Evolutionary conservation across 1,139 yeast species (phyloP), one percentile per base, ranked within the genome.

Genomic region (Lodderomyces parapsilosis): DNA sequence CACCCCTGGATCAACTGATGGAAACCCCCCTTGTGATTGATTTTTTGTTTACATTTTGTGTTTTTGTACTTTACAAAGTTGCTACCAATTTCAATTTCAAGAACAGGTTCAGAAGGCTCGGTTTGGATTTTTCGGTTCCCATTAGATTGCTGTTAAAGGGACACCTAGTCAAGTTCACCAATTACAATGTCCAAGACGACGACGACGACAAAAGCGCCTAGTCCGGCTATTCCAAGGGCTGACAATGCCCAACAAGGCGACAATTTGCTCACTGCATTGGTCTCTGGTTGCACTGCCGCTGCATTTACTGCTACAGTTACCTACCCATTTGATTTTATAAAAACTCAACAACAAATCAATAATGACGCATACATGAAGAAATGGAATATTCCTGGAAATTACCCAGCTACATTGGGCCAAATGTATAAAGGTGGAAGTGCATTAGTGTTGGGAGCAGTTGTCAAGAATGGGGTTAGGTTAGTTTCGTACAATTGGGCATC

Each of bases 251-350:
- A n/a, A 19, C 33, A 19, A 41, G 62, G 63, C 20, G 74, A 65
- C 35, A 68, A 60, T 46, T 58, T 78, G 14, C 55, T 80, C 22
- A 81, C 87, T 6, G 88, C 93, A 0, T 71, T 86, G 44, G 71
- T 84, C 3, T 84, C 94, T 2, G 96, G 96, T 17, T 76, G 83
- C 38, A 71, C 83, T 2, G 90, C 96, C 0, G 87, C 91, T 0
- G 76, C 85, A 1, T 78, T 79, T 2, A 83, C 89, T 41, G 81
- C 94, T 1, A 73, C 83, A 0, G 53, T 83, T 14, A 84, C 96
- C 0, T 89, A 87, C 58, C 97, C 98, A 0, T 77, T 91, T 52
- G 98, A 91, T 59, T 86, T 80, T 55, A 62, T 85, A 48, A 91
- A 91, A 61, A 86, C 94, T 19, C 79, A 84, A 48, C 73, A 80